These are phyloP conservation scores for Phytophthora capsici DNA, from an alignment of 352 stramenopile genomes.

Conservation along the genomic window DNA sequence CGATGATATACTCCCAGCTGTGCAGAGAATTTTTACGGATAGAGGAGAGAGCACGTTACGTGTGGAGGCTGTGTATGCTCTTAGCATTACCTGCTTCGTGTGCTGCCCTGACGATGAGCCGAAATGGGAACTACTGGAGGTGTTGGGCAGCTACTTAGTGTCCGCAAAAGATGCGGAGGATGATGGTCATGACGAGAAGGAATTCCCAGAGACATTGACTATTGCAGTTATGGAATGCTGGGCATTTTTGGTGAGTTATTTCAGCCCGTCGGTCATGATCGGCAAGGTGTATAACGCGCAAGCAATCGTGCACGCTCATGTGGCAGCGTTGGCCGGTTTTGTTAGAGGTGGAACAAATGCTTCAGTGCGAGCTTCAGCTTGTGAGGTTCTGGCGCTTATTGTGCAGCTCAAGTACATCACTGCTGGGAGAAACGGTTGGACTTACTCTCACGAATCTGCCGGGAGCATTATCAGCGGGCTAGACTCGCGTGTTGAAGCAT, in stretches of 20 bases:
- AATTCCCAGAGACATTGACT: constrained; percentile 50
- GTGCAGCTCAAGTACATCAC: constrained; percentile 70
- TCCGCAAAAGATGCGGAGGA: constrained; percentile 56
- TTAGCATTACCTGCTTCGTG: constrained; percentile 67
- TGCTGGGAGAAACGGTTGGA: constrained; percentile 41
- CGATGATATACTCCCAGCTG: constrained; percentile 44
- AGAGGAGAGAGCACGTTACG: constrained; percentile 48
- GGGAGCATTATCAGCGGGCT: constrained; percentile 55
- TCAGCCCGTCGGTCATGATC: constrained; percentile 54
- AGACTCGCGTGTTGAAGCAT: constrained; percentile 57
- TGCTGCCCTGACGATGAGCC: constrained; percentile 64
- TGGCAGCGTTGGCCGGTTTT: constrained; percentile 56
- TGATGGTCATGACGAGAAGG: constrained; percentile 50
- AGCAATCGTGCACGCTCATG: constrained; percentile 56
- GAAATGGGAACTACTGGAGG: constrained; percentile 66
- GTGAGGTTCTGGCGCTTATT: constrained; percentile 65
- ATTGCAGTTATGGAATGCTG: constrained; percentile 73
- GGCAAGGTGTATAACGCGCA: constrained; percentile 55
- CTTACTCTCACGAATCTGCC: constrained; percentile 49
- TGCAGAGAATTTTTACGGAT: constrained; percentile 59
- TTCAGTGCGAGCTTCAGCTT: constrained; percentile 49
- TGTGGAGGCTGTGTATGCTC: constrained; percentile 57
- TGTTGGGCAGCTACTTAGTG: constrained; percentile 51
- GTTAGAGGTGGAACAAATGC: constrained; percentile 55
- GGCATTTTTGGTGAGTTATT: constrained; percentile 61